A percentile compares a stretch with the other conserved stretches of the same genome.
Evolutionary conservation across 768 basidiomycete species (phyloP).

Genomic region (Tulasnella sp.): DNA sequence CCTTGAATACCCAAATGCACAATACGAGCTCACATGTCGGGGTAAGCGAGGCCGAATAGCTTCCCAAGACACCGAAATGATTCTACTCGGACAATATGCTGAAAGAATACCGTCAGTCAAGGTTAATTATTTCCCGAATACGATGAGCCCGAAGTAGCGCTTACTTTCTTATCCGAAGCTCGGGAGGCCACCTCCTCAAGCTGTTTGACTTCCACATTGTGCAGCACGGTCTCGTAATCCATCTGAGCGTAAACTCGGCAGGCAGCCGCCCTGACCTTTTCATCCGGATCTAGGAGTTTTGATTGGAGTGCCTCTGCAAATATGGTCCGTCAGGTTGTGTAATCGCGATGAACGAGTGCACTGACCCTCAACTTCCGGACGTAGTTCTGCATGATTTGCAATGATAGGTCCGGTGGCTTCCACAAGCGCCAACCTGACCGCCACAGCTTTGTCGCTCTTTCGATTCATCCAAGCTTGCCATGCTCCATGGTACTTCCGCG

Average conservation of each 20-base stretch:
- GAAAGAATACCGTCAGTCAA: not conserved
- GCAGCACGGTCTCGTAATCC: constrained; percentile 84
- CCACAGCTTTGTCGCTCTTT: constrained; percentile 58
- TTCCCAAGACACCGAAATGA: constrained; percentile 67
- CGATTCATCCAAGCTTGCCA: constrained; percentile 80
- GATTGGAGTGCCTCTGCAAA: constrained; percentile 40
- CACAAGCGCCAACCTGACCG: constrained; percentile 68
- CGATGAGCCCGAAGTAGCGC: constrained; percentile 14
- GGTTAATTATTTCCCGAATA: constrained; percentile 15
- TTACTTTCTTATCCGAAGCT: constrained; percentile 76
- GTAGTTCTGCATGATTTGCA: constrained; percentile 50
- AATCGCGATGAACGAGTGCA: not conserved
- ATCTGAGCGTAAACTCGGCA: constrained; percentile 72
- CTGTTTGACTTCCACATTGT: constrained; percentile 57
- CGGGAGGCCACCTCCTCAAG: constrained; percentile 57
- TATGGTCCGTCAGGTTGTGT: not conserved
- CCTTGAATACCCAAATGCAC: not conserved
- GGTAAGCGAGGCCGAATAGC: constrained; percentile 69
- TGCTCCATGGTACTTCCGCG: constrained; percentile 65
- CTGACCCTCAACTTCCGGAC: constrained; percentile 62
- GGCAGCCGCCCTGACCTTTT: constrained; percentile 74
- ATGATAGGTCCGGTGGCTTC: constrained; percentile 56
- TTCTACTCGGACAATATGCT: constrained; percentile 37
- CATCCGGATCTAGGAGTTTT: constrained; percentile 81
- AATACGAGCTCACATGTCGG: constrained; percentile 69